phyloP scores from a whole-genome alignment of 2,329 filamentous ascomycete species.

The Fonsecaea pugnacius region DNA sequence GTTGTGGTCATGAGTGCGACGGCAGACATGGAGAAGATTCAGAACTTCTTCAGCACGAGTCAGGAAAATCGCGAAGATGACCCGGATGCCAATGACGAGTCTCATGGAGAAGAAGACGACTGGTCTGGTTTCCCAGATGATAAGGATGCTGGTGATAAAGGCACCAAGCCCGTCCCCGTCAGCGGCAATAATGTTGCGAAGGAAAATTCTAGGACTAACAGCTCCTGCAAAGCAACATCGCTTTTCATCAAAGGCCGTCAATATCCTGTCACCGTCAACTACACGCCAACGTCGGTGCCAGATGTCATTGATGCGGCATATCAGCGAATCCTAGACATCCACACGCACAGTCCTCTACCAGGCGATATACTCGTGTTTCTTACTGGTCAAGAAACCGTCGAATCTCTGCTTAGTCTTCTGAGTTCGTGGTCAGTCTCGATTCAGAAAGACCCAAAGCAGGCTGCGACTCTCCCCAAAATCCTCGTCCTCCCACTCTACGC shows the following conservation, averaged over 20 bases:
- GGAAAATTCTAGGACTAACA: background rate
- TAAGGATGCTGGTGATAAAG: background rate
- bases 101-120: constrained; percentile 14
- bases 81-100: constrained; percentile 15
- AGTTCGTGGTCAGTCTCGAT: constrained; percentile 77
- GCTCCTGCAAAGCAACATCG: constrained; percentile 44
- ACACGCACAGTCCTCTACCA: constrained; percentile 84
- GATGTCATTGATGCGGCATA: constrained; percentile 83
- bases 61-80: background rate
- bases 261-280: constrained; percentile 78
- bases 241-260: constrained; percentile 84
- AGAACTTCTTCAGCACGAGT: constrained; percentile 67
- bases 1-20: constrained; percentile 97
- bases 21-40: constrained; percentile 79
- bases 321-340: constrained; percentile 82
- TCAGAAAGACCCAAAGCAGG: constrained; percentile 66
- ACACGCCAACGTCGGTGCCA: constrained; percentile 73
- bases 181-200: background rate
- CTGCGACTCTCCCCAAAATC: constrained; percentile 56
- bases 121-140: constrained; percentile 19
- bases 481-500: constrained; percentile 82
- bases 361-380: constrained; percentile 93
- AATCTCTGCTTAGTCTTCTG: constrained; percentile 76
- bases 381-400: constrained; percentile 90
- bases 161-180: background rate